Base-by-base conservation (phyloP, 2,329 filamentous ascomycete species). In the Geoglossum cookeanum region DNA sequence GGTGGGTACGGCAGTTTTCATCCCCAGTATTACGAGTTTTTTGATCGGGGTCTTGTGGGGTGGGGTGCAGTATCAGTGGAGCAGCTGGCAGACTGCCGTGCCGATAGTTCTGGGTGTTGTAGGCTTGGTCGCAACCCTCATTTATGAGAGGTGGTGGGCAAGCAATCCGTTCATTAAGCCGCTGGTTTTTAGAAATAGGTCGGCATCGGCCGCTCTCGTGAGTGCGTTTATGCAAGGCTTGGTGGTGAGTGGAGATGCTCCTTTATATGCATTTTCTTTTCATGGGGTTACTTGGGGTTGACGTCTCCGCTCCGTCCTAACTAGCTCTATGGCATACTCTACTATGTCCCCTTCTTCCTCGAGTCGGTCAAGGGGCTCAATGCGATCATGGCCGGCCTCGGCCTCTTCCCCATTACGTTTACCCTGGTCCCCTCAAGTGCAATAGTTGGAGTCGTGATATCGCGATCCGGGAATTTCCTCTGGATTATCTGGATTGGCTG, bases 291-390 rank as follows among this genome's bases (percentile, higher is more conserved):
- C 5, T 42, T 42, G 8, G 4, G 11, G 39, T 3, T 42, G 39
- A 9, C n/a, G 39, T 4, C n/a, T 4, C 61, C 66, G 17, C 49
- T 69, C 3, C 65, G 67, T 44, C 66, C 65, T 1, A 59, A 66
- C 9, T 61, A 69, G 13, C 55, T 62, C 17, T 60, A 59, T 55
- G 58, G 56, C n/a, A n/a, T 58, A 22, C 58, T 68, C 11, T 69
- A 65, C 62, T 67, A 68, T 55, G 58, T 67, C 55, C 65, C 65
- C 1, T 59, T 69, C 15, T 68, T 65, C 59, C 67, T 66, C 57
- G 58, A 63, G 37, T 61, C 61, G 33, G 64, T 63, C 55, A 66
- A 65, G 57, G 59, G 57, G 1, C 60, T 61, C 39, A 57, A 55
- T 30, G 54, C 63, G 29, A 59, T 63, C 29, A 32, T 60, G 9